phyloP scores from a whole-genome alignment of 129 eudicot genomes.

The Glebionis coronaria region DNA sequence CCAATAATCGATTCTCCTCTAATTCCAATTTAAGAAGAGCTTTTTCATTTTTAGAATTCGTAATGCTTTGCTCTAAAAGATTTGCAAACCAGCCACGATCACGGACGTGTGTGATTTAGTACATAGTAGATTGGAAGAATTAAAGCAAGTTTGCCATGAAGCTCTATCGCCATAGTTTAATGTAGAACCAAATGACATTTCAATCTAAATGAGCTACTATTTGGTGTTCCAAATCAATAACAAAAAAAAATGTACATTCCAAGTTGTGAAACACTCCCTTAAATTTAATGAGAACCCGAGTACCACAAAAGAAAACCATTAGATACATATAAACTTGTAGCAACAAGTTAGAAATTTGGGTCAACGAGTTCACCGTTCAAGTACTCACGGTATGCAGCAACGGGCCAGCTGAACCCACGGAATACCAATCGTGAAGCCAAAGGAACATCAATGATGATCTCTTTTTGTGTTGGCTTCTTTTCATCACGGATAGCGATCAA shows the following conservation, averaged over 20 bases:
- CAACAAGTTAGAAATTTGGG: slow-evolving; percentile 49
- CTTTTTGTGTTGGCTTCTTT: slow-evolving; percentile 89
- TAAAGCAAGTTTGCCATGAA: neutral
- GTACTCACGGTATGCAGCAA: slow-evolving; percentile 93
- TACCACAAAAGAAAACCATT: slow-evolving; percentile 19
- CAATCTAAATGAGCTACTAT: slow-evolving; percentile 16
- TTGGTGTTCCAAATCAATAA: slow-evolving; percentile 13
- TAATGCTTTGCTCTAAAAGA: no score
- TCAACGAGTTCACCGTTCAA: slow-evolving; percentile 86
- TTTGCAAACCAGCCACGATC: no score
- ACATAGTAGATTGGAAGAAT: no score
- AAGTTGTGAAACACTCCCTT: slow-evolving; percentile 15
- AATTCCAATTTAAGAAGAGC: no score
- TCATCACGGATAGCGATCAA: slow-evolving; percentile 90
- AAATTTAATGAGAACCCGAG: slow-evolving; percentile 18
- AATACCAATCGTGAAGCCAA: slow-evolving; percentile 76
- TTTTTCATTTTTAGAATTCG: no score
- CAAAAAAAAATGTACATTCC: slow-evolving; percentile 25
- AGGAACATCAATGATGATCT: slow-evolving; percentile 96
- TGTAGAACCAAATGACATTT: neutral
- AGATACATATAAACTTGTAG: slow-evolving; percentile 27
- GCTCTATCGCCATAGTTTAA: neutral
- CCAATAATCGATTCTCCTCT: no score
- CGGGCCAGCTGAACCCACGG: slow-evolving; percentile 98
- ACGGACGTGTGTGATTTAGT: no score